phyloP scores from a whole-genome alignment of 2,329 filamentous ascomycete genomes.

The Capronia epimyces region DNA sequence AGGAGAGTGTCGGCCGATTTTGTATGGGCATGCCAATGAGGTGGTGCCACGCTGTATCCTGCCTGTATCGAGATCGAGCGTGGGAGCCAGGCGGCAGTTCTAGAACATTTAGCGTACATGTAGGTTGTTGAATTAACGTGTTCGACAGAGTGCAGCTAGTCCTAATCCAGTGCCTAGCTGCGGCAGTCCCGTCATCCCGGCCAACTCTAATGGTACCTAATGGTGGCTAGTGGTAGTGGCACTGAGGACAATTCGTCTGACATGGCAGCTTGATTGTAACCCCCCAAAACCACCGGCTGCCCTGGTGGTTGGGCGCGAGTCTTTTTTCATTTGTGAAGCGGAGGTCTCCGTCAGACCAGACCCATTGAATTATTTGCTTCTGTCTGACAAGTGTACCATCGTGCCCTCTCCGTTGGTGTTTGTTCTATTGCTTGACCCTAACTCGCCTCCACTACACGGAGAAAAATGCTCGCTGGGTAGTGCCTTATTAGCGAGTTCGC shows the following conservation, averaged over 20 bases:
- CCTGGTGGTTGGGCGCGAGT: background rate
- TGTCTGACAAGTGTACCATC: background rate
- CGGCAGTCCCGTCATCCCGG: background rate
- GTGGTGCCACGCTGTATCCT: constrained; percentile 19
- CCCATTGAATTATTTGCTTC: background rate
- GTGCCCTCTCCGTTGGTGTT: background rate
- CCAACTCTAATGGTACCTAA: too few species aligned
- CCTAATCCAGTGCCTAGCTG: background rate
- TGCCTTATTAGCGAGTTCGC: background rate
- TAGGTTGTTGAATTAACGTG: constrained; percentile 2
- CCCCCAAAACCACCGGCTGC: too few species aligned
- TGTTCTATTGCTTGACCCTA: background rate
- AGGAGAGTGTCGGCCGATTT: background rate
- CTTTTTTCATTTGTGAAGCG: background rate
- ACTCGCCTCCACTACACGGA: constrained; percentile 7
- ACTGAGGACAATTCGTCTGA: background rate
- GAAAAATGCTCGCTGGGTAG: background rate
- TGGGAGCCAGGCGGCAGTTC: too few species aligned
- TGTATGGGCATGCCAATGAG: constrained; percentile 13
- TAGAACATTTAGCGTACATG: background rate
- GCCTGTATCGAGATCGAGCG: too few species aligned
- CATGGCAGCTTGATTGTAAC: too few species aligned
- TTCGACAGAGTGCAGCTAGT: constrained; percentile 1
- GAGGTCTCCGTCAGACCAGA: background rate
- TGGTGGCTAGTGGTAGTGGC: background rate